These are phyloP conservation scores for Talaromyces sp. DNA, from an alignment of 2,329 filamentous ascomycete species.

Conservation along the genomic window DNA sequence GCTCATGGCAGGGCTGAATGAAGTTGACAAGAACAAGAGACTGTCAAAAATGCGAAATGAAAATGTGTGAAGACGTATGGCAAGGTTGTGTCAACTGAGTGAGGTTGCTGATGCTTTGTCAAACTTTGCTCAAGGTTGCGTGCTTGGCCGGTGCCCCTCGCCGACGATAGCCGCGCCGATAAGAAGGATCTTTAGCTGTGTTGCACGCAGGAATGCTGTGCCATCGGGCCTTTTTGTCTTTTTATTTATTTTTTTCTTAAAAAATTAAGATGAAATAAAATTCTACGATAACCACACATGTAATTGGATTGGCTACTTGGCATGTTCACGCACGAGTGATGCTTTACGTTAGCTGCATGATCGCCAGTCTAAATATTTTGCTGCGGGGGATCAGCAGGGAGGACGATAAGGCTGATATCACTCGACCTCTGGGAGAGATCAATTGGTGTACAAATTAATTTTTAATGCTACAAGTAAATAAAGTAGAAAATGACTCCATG, in stretches of 20 bases:
- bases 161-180: slow-evolving; percentile 2
- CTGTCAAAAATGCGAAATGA: neutral
- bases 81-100: neutral
- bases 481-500: too few species aligned
- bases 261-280: neutral
- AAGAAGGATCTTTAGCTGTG: neutral
- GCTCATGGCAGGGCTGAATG: neutral
- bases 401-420: neutral
- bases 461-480: too few species aligned
- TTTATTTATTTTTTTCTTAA: neutral
- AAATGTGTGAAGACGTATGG: neutral
- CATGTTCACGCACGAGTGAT: neutral
- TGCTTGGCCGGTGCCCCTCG: neutral
- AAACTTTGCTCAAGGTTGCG: neutral
- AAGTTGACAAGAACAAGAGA: neutral
- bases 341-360: neutral
- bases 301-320: neutral
- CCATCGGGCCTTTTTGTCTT: neutral
- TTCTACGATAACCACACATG: neutral
- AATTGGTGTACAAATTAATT: too few species aligned
- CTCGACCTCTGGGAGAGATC: too few species aligned
- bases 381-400: neutral
- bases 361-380: neutral
- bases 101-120: neutral
- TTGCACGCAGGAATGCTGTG: neutral